Evolutionary conservation across 768 basidiomycete species (phyloP).

Genomic region (Tubosaeta sp.): DNA sequence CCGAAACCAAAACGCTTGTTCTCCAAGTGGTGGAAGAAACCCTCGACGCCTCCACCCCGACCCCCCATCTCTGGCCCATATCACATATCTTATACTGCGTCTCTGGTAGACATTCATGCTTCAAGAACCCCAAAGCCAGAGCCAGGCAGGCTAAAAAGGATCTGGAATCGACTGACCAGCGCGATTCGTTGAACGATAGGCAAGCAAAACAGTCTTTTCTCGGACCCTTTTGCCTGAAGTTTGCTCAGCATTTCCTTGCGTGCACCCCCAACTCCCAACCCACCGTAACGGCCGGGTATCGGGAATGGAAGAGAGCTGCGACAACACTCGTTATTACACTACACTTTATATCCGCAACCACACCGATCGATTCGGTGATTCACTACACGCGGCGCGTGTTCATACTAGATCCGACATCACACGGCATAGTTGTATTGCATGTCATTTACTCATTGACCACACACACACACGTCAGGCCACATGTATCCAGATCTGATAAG

Average conservation of each 20-base stretch:
- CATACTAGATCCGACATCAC: slow-evolving; percentile 11
- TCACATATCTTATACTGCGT: slow-evolving; percentile 26
- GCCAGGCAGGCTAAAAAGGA: slow-evolving; percentile 23
- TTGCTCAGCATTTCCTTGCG: neutral
- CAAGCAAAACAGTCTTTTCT: neutral
- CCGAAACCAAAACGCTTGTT: slow-evolving; percentile 20
- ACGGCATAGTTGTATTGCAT: slow-evolving; percentile 12
- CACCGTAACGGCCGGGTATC: neutral
- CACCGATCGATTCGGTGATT: slow-evolving; percentile 19
- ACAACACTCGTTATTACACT: neutral
- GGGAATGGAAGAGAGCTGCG: neutral
- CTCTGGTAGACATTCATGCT: slow-evolving; percentile 27
- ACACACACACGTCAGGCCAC: slow-evolving; percentile 3
- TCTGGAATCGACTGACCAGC: slow-evolving; percentile 25
- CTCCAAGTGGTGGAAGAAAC: slow-evolving; percentile 25
- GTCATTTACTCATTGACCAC: slow-evolving; percentile 11
- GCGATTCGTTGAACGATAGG: slow-evolving; percentile 16
- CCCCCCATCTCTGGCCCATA: slow-evolving; percentile 32
- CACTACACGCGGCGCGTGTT: slow-evolving; percentile 24
- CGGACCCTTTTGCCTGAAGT: neutral
- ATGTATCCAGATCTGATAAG: slow-evolving; percentile 14
- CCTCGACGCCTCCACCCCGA: slow-evolving; percentile 16
- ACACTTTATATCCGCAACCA: slow-evolving; percentile 14
- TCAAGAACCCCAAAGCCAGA: slow-evolving; percentile 13
- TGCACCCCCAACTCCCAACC: neutral